Evolutionary conservation across 1,284 basidiomycete genomes (phyloP).

Genomic region (Rhodotorula sp.): DNA sequence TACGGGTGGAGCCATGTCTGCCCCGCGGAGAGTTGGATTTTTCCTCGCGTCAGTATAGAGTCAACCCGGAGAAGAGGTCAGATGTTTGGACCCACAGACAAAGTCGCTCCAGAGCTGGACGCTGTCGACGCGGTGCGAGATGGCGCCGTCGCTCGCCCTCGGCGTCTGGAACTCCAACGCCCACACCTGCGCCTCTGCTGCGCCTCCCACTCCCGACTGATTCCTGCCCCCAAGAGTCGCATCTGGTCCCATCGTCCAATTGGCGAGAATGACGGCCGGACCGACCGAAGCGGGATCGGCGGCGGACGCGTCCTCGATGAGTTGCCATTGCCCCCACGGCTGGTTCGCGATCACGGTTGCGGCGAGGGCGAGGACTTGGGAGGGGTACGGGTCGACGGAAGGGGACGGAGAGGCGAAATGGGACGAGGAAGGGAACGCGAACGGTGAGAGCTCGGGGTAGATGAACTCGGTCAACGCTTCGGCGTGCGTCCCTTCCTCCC

Average conservation of each 20-base stretch:
- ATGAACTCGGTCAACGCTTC: conserved; percentile 69
- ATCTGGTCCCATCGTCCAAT: conserved; percentile 28
- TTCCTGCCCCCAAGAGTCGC: conserved; percentile 8
- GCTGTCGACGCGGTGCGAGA: conserved; percentile 68
- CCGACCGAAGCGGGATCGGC: conserved; percentile 81
- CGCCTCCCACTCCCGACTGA: conserved; percentile 10
- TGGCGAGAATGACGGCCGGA: conserved; percentile 69
- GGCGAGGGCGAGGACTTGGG: conserved; percentile 19
- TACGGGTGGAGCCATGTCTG: conserved; percentile 37
- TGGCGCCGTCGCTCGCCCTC: conserved; percentile 67
- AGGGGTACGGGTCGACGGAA: conserved; percentile 14
- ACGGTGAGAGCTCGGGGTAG: conserved; percentile 63
- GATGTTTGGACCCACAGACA: conserved; percentile 47
- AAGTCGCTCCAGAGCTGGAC: conserved; percentile 48
- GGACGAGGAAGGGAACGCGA: conserved; percentile 51
- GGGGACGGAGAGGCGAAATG: conserved; percentile 8
- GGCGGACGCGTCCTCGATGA: conserved; percentile 60
- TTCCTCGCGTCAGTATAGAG: no score
- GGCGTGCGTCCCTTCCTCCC: conserved; percentile 75
- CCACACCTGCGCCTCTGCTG: conserved; percentile 32
- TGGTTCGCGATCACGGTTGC: conserved; percentile 23
- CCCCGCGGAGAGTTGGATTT: neutral
- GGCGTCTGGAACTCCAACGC: conserved; percentile 35
- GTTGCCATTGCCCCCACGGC: conserved; percentile 11
- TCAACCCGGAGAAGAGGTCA: no score